Percentiles rank a stretch among this genome's conserved stretches.
phyloP scores from a whole-genome alignment of 129 eudicot genomes.

The Flaveria robusta region DNA sequence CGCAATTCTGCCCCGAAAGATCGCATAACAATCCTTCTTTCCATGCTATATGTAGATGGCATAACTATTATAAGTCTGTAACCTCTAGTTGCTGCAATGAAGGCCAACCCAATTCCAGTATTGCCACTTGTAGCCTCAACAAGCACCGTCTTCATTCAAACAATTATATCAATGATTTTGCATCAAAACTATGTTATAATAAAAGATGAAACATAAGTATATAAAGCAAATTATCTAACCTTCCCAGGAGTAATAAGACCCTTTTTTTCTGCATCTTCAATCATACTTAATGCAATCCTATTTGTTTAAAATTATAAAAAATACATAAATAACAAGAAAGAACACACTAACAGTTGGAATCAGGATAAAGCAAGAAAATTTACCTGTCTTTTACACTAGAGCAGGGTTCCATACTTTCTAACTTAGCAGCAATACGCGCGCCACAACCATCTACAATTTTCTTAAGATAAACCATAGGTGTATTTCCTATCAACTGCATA shows the following conservation, averaged over 20 bases:
- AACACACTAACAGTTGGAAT: neutral
- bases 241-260: slow-evolving; percentile 73
- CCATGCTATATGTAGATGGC: slow-evolving; percentile 58
- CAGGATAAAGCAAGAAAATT: neutral
- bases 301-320: neutral
- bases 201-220: neutral
- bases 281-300: slow-evolving; percentile 67
- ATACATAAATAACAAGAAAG: neutral
- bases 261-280: slow-evolving; percentile 75
- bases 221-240: slow-evolving; percentile 37
- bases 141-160: slow-evolving; percentile 50
- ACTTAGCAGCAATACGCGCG: slow-evolving; percentile 63
- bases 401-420: slow-evolving; percentile 73
- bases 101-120: slow-evolving; percentile 80
- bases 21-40: slow-evolving; percentile 58
- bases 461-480: slow-evolving; percentile 75
- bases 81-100: slow-evolving; percentile 65
- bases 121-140: slow-evolving; percentile 73
- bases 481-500: slow-evolving; percentile 64
- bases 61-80: slow-evolving; percentile 60
- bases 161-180: neutral
- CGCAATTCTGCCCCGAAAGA: slow-evolving; percentile 73
- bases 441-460: slow-evolving; percentile 65
- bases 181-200: neutral
- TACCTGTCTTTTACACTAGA: slow-evolving; percentile 78